Percentiles rank a stretch among this genome's conserved stretches.
These are phyloP conservation scores for Batkoa obscura DNA, from an alignment of 371 early-diverging fungal species.

Conservation along the genomic window DNA sequence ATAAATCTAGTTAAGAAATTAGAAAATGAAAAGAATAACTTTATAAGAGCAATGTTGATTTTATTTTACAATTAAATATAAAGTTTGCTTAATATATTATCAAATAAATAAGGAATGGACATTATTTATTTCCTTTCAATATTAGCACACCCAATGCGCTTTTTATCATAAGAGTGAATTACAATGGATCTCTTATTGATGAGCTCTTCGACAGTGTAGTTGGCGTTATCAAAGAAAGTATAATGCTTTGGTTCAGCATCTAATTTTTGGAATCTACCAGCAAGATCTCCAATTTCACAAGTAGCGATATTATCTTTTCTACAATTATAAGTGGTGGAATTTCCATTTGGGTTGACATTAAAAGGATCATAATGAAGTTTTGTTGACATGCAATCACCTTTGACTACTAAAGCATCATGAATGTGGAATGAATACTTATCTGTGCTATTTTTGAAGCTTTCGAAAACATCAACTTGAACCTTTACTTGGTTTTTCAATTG, in stretches of 20 bases:
- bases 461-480: background rate
- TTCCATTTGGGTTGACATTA: slow-evolving; percentile 11
- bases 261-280: slow-evolving; percentile 9
- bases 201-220: background rate
- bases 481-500: background rate
- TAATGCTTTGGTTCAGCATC: background rate
- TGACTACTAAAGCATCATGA: slow-evolving; percentile 14
- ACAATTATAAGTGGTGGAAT: background rate
- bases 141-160: slow-evolving; percentile 3
- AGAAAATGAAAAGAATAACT: no score
- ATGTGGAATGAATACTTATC: slow-evolving; percentile 1
- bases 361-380: slow-evolving; percentile 23
- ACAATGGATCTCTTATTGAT: background rate
- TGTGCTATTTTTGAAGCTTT: background rate
- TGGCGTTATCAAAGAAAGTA: background rate
- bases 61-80: no score
- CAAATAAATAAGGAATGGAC: no score
- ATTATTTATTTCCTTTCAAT: no score
- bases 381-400: slow-evolving; percentile 23
- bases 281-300: background rate
- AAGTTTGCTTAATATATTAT: no score
- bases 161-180: background rate
- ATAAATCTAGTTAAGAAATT: no score
- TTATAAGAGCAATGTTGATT: no score
- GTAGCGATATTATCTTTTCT: background rate